phyloP scores from a whole-genome alignment of 441 rosid genomes.

The Geranium incanum region DNA sequence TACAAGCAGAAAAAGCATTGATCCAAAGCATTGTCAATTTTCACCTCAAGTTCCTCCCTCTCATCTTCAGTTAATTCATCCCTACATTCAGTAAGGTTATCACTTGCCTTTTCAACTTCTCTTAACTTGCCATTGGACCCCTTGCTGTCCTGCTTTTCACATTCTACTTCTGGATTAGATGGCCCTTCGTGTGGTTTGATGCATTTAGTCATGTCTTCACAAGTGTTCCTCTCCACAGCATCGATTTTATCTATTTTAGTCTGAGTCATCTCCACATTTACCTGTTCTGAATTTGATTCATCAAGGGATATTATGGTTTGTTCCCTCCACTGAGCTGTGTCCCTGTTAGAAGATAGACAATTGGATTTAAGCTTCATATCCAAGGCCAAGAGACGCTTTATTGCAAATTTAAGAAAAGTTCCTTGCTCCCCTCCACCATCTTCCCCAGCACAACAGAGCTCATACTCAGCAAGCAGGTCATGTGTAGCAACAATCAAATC shows the following conservation, averaged over 20 bases:
- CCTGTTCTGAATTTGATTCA: conserved; percentile 33
- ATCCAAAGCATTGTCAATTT: conserved; percentile 83
- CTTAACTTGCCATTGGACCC: conserved; percentile 23
- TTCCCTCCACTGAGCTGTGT: conserved; percentile 31
- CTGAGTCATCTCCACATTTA: conserved; percentile 39
- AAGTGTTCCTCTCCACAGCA: conserved; percentile 35
- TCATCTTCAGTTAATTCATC: conserved; percentile 67
- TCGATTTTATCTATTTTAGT: conserved; percentile 29
- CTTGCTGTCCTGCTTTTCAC: conserved; percentile 23
- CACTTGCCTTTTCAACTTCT: conserved; percentile 34
- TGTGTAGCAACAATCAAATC: conserved; percentile 83
- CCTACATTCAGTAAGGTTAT: conserved; percentile 30
- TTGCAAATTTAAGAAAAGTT: conserved; percentile 83
- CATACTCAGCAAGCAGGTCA: conserved; percentile 89
- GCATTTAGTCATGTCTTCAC: conserved; percentile 25
- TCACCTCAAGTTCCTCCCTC: conserved; percentile 79
- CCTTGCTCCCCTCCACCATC: conserved; percentile 84
- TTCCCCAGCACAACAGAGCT: conserved; percentile 86
- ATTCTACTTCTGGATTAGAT: conserved; percentile 25
- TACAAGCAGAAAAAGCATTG: conserved; percentile 97
- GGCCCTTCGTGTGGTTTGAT: conserved; percentile 19
- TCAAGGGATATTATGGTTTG: conserved; percentile 32
- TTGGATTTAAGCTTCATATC: conserved; percentile 87
- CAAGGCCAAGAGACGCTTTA: conserved; percentile 87
- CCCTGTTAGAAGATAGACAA: conserved; percentile 41